phyloP scores from a whole-genome alignment of 306 rosid genomes.

The Adenanthera pavonina region DNA sequence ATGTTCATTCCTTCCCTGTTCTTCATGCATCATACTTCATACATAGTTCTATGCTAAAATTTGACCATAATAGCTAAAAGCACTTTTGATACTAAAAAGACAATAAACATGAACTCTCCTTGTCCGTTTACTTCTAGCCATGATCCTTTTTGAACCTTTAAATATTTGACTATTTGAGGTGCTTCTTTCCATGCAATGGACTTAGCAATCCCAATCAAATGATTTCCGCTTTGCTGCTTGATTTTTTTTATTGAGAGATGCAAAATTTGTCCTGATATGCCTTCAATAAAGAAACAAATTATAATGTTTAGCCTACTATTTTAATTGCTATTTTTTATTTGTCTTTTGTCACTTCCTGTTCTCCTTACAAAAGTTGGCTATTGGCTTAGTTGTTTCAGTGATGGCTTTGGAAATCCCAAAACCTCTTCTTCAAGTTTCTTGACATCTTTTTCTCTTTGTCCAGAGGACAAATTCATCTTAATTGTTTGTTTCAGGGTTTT shows the following conservation, averaged over 20 bases:
- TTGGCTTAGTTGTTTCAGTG: not conserved
- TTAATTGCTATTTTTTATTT: not conserved
- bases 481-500: constrained; percentile 67
- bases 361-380: not conserved
- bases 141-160: not conserved
- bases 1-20: not conserved
- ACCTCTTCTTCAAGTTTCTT: not conserved
- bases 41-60: not conserved
- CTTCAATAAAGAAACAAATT: not conserved
- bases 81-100: not conserved
- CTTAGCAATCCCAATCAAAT: not conserved
- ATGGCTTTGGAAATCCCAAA: not conserved
- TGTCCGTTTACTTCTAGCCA: not conserved
- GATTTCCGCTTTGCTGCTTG: not conserved
- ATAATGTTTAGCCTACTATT: not conserved
- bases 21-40: not conserved
- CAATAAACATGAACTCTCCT: not conserved
- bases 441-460: not conserved
- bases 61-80: not conserved
- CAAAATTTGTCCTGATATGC: not conserved
- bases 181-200: not conserved
- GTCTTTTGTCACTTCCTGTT: not conserved
- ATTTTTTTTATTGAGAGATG: not conserved
- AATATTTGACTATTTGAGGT: not conserved
- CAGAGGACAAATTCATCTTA: not conserved